A percentile compares a stretch with the other conserved stretches of the same genome.
These are phyloP conservation scores for Russula foetens DNA, from an alignment of 768 basidiomycete species.

Conservation along the genomic window DNA sequence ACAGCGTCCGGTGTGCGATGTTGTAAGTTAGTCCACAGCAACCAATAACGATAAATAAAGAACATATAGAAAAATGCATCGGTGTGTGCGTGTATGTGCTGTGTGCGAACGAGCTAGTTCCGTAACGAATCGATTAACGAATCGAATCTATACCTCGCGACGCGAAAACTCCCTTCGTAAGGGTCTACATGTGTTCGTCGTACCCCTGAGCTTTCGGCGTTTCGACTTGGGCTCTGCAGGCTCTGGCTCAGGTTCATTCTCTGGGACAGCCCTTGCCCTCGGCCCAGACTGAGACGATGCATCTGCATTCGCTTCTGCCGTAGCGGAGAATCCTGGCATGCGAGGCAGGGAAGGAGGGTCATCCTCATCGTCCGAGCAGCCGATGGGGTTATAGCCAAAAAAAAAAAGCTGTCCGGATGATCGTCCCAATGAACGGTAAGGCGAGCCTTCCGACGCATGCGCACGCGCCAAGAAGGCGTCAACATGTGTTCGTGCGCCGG, in stretches of 20 bases:
- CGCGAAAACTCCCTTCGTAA: constrained; percentile 1
- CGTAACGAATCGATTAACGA: not conserved
- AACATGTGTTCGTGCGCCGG: constrained; percentile 14
- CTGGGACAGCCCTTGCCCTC: too few relatives aligned
- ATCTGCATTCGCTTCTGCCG: not conserved
- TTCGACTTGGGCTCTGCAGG: not conserved
- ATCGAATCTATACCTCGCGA: constrained; percentile 1
- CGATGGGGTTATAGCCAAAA: constrained; percentile 2
- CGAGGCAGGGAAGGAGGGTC: not conserved
- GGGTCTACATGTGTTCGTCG: not conserved
- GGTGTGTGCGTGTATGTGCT: too few relatives aligned
- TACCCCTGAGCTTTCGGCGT: not conserved
- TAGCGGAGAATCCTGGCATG: not conserved
- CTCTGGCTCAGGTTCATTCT: too few relatives aligned
- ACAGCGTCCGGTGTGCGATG: too few relatives aligned
- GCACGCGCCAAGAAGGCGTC: constrained; percentile 21
- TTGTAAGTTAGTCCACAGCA: too few relatives aligned
- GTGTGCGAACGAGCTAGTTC: too few relatives aligned
- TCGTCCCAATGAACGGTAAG: constrained; percentile 12
- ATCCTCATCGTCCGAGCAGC: not conserved
- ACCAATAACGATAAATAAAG: too few relatives aligned
- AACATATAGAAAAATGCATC: too few relatives aligned
- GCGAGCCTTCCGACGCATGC: constrained; percentile 15
- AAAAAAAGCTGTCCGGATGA: constrained; percentile 21
- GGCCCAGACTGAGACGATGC: too few relatives aligned